Evolutionary conservation across 2,329 filamentous ascomycete species (phyloP).

Genomic region (Bimuria novae-zelandiae): DNA sequence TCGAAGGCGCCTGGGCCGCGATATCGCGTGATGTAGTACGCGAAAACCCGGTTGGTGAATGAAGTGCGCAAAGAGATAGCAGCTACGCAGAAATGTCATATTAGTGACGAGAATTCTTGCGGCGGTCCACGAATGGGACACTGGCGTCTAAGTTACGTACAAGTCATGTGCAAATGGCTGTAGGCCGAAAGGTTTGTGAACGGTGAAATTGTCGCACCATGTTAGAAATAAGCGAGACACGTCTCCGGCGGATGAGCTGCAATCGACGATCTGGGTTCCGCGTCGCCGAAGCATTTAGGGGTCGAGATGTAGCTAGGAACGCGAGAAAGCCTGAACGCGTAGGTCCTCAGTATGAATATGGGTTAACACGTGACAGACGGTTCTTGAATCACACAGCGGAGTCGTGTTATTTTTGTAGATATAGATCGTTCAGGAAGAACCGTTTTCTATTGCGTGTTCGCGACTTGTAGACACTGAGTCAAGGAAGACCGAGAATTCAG

Average conservation of each 20-base stretch:
- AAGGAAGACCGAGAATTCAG: not conserved
- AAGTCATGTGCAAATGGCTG: too few relatives aligned
- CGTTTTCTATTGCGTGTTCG: not conserved
- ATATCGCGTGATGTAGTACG: not conserved
- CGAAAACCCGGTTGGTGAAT: not conserved
- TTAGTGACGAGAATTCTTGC: not conserved
- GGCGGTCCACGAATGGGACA: too few relatives aligned
- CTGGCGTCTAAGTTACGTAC: too few relatives aligned
- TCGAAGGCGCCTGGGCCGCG: not conserved
- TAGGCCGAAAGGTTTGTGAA: not conserved
- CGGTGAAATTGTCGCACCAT: not conserved
- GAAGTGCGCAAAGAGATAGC: not conserved
- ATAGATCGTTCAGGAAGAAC: too few relatives aligned
- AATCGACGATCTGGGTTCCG: not conserved
- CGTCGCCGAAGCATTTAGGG: too few relatives aligned
- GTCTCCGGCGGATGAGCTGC: not conserved
- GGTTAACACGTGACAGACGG: too few relatives aligned
- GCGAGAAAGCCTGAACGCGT: not conserved
- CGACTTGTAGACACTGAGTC: not conserved
- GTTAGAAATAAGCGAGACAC: conserved; percentile 1
- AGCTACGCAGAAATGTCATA: not conserved
- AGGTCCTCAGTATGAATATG: too few relatives aligned
- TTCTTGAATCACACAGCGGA: too few relatives aligned
- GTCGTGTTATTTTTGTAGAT: too few relatives aligned
- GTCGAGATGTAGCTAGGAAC: not conserved